These are phyloP conservation scores for Hordeum pubiflorum DNA, from an alignment of 202 grass and related monocot species.

Conservation along the genomic window DNA sequence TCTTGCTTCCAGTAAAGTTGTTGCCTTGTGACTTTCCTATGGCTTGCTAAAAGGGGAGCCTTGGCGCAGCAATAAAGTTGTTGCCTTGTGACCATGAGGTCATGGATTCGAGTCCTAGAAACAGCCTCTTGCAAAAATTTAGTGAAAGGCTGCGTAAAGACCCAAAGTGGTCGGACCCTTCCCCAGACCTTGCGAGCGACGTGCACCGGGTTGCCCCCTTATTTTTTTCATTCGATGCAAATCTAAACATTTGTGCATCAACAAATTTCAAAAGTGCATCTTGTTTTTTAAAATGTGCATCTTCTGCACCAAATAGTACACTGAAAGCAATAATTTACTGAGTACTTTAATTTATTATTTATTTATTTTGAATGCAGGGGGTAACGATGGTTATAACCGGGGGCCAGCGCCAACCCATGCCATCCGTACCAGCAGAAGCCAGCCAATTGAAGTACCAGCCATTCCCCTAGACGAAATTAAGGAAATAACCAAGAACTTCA, in stretches of 20 bases:
- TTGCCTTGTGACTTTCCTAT: too few species aligned
- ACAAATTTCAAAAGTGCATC: neutral
- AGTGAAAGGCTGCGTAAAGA: too few species aligned
- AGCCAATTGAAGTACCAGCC: constrained; percentile 67
- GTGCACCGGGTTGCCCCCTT: neutral
- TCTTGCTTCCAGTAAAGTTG: neutral
- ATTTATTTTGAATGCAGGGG: constrained; percentile 22
- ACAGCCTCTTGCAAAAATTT: too few species aligned
- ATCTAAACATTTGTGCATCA: neutral
- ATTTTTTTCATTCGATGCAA: neutral
- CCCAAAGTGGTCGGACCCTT: too few species aligned
- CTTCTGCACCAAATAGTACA: neutral
- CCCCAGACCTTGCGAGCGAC: too few species aligned
- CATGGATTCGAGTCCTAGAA: too few species aligned
- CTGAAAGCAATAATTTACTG: constrained; percentile 14
- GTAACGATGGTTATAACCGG: constrained; percentile 39
- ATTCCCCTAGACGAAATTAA: constrained; percentile 72
- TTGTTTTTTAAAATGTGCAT: neutral
- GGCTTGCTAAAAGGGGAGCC: too few species aligned
- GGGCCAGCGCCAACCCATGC: constrained; percentile 12
- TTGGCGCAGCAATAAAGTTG: neutral
- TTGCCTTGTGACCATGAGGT: neutral
- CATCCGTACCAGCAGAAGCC: constrained; percentile 29
- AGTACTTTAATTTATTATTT: constrained; percentile 3
- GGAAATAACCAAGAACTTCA: constrained; percentile 76